These are phyloP conservation scores for Globisporangium apiculatum DNA, from an alignment of 352 stramenopile genomes.

Conservation along the genomic window DNA sequence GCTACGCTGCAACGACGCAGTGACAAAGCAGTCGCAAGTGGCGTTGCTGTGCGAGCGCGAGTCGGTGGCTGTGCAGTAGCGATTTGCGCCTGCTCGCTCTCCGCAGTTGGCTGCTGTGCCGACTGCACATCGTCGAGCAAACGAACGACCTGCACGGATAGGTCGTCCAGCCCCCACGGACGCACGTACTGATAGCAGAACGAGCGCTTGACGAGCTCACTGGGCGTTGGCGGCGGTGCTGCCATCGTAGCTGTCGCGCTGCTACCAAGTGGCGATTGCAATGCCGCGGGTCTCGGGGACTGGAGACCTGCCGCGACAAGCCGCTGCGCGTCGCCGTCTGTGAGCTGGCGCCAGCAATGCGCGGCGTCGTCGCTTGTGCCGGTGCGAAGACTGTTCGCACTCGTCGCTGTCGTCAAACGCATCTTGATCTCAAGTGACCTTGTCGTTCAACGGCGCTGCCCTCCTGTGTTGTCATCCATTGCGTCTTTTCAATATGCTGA, in stretches of 20 bases:
- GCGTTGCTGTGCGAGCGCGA: not conserved
- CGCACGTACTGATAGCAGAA: constrained; percentile 11
- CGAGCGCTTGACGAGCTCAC: not conserved
- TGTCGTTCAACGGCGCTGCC: too few species aligned
- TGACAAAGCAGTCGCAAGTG: not conserved
- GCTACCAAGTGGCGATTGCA: too few species aligned
- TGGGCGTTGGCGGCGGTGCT: too few species aligned
- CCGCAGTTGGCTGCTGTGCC: not conserved
- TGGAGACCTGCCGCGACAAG: constrained; percentile 4
- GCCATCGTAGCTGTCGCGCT: not conserved
- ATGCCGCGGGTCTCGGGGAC: not conserved
- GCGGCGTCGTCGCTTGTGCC: not conserved
- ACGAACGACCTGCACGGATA: constrained; percentile 11
- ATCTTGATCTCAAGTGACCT: not conserved
- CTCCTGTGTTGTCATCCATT: too few species aligned
- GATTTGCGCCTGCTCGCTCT: not conserved
- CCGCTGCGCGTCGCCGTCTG: constrained; percentile 5
- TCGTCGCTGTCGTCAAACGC: constrained; percentile 1
- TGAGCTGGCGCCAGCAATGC: constrained; percentile 3
- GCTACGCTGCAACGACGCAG: too few species aligned
- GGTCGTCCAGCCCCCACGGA: constrained; percentile 4
- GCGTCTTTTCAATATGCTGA: too few species aligned
- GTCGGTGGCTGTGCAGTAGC: too few species aligned
- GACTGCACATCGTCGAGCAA: constrained; percentile 4
- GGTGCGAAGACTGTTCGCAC: too few species aligned